Percentiles rank a stretch among this genome's conserved stretches.
Conservation (phyloP, 768 basidiomycete genomes). For the Leucocoprinus leucothites region DNA sequence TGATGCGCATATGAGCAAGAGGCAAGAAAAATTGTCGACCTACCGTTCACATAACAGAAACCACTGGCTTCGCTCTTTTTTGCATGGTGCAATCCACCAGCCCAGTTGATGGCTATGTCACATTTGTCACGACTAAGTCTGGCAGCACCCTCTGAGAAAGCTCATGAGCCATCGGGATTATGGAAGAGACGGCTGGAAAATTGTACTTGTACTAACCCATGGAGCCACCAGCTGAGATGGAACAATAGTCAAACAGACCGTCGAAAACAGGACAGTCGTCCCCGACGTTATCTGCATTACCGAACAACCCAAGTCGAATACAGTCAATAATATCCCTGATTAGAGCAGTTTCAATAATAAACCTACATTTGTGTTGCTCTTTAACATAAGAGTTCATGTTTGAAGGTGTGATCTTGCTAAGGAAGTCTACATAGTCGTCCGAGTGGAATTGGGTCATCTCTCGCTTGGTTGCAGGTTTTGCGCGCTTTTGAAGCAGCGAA, state of each 20-base stretch:
- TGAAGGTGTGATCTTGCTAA: constrained; percentile 88
- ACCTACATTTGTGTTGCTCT: constrained; percentile 92
- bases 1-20: no score
- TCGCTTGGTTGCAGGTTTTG: constrained; percentile 98
- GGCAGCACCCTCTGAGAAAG: constrained; percentile 85
- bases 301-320: background rate
- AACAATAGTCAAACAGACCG: constrained; percentile 97
- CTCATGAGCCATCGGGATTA: constrained; percentile 11
- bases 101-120: constrained; percentile 99
- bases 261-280: constrained; percentile 99
- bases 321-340: background rate
- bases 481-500: constrained; percentile 54
- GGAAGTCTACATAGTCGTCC: constrained; percentile 98
- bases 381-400: constrained; percentile 93
- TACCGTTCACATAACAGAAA: constrained; percentile 98
- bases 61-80: constrained; percentile 99
- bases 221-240: constrained; percentile 98
- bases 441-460: constrained; percentile 99
- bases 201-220: constrained; percentile 74
- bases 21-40: constrained; percentile 14
- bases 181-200: background rate
- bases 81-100: constrained; percentile 96
- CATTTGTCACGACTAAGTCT: constrained; percentile 94
- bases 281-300: constrained; percentile 82
- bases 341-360: background rate